Evolutionary conservation across 306 rosid species (phyloP).

Genomic region (Astragalus membranaceus): DNA sequence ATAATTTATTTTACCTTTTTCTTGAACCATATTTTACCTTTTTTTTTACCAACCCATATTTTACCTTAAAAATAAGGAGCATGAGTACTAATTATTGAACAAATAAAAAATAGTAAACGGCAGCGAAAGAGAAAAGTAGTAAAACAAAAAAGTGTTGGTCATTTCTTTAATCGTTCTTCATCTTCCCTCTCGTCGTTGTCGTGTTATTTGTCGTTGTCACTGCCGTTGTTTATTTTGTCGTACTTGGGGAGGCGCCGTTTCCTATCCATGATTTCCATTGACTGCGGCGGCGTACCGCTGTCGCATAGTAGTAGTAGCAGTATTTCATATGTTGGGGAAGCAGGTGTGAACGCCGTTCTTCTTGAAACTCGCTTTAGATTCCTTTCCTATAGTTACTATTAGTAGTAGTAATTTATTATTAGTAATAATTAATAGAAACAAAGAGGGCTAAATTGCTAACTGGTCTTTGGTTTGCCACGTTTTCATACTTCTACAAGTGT

Average conservation of each 20-base stretch:
- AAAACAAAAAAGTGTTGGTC: neutral
- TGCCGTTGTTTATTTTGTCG: conserved; percentile 11
- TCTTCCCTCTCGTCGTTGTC: neutral
- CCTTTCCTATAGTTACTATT: no score
- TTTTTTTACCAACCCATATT: no score
- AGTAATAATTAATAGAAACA: no score
- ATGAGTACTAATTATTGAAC: no score
- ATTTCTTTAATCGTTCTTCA: neutral
- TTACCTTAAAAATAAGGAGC: no score
- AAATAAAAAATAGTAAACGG: no score
- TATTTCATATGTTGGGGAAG: no score
- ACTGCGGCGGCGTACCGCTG: conserved; percentile 31
- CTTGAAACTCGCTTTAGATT: neutral
- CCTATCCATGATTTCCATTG: conserved; percentile 1
- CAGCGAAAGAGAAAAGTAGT: neutral
- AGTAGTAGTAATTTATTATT: no score
- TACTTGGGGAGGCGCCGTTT: conserved; percentile 19
- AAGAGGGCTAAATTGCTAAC: no score
- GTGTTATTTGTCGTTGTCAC: neutral
- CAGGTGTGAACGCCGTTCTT: conserved; percentile 15
- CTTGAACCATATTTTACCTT: no score
- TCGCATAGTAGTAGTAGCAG: no score
- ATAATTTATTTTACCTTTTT: no score
- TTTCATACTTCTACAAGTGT: neutral
- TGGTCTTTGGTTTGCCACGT: neutral